Evolutionary conservation across 176 grass and related monocot genomes (phyloP).

Genomic region (Aegilops bicornis): DNA sequence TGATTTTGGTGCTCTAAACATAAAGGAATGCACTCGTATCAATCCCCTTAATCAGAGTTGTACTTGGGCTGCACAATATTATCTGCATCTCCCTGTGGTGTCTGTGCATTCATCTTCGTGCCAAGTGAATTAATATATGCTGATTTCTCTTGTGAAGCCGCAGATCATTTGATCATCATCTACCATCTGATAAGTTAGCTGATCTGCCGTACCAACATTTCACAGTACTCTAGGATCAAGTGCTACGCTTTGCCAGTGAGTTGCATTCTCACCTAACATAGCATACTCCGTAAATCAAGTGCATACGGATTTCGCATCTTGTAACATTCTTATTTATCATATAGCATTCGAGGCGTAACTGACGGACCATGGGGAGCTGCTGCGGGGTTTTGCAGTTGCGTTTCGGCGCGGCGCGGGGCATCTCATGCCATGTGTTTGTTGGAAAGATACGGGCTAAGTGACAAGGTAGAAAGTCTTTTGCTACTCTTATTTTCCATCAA

Average conservation of each 20-base stretch:
- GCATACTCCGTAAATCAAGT: background rate
- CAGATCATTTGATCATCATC: background rate
- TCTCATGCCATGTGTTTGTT: background rate
- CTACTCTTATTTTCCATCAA: background rate
- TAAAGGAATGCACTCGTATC: no score
- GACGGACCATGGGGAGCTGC: background rate
- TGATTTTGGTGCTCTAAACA: no score
- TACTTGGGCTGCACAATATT: background rate
- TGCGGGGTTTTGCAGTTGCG: background rate
- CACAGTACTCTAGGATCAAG: constrained; percentile 31
- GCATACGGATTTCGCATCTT: background rate
- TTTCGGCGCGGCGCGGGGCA: background rate
- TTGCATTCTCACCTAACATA: background rate
- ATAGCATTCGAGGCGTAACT: background rate
- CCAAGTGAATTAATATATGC: background rate
- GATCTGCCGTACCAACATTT: background rate
- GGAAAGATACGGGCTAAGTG: background rate
- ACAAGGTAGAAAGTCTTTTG: constrained; percentile 9
- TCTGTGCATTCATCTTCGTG: background rate
- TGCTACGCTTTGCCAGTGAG: background rate
- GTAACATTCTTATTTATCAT: background rate
- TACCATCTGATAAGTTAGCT: background rate
- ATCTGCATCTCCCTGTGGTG: no score
- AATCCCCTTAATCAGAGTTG: no score
- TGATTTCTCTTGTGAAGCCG: background rate